A percentile compares a stretch with the other conserved stretches of the same genome.
phyloP scores from a whole-genome alignment of 208 protist species.

The Zelonia costaricensis region DNA sequence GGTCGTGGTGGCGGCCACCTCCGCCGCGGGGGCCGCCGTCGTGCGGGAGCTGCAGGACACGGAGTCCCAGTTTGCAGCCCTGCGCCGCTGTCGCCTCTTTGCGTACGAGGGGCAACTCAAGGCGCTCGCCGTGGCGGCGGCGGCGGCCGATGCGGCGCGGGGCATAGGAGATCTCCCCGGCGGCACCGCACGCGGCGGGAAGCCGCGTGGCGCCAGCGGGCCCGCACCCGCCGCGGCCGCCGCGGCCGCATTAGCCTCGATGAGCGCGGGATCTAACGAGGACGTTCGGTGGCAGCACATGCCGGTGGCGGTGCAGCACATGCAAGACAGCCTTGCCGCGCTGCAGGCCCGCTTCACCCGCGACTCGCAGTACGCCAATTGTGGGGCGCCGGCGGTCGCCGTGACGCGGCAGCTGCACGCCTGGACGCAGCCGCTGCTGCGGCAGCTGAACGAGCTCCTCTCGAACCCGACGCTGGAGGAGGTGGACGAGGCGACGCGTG shows the following conservation, averaged over 20 bases:
- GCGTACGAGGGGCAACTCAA: slow-evolving; percentile 15
- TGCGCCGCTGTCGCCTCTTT: slow-evolving; percentile 22
- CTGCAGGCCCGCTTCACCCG: slow-evolving; percentile 12
- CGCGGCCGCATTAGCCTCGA: no score
- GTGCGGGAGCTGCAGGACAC: slow-evolving; percentile 13
- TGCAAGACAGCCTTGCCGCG: slow-evolving; percentile 35
- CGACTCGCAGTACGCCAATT: slow-evolving; percentile 30
- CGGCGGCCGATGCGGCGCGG: neutral
- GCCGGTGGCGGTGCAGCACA: slow-evolving; percentile 24
- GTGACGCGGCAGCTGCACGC: slow-evolving; percentile 30
- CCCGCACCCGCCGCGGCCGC: no score
- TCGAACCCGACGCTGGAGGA: slow-evolving; percentile 34
- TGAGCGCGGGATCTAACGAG: no score
- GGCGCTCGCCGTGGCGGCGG: neutral
- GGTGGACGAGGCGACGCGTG: slow-evolving; percentile 45
- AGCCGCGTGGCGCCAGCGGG: neutral
- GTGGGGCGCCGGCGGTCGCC: slow-evolving; percentile 12
- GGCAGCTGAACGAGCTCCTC: slow-evolving; percentile 48
- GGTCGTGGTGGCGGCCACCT: neutral
- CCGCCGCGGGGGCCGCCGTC: slow-evolving; percentile 1
- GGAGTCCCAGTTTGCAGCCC: slow-evolving; percentile 9
- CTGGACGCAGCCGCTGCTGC: slow-evolving; percentile 50
- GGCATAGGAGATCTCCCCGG: no score
- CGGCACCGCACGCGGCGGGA: neutral
- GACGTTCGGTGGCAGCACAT: slow-evolving; percentile 19